These are phyloP conservation scores for Plantago coronopus DNA, from an alignment of 305 asterid genomes.

Conservation along the genomic window DNA sequence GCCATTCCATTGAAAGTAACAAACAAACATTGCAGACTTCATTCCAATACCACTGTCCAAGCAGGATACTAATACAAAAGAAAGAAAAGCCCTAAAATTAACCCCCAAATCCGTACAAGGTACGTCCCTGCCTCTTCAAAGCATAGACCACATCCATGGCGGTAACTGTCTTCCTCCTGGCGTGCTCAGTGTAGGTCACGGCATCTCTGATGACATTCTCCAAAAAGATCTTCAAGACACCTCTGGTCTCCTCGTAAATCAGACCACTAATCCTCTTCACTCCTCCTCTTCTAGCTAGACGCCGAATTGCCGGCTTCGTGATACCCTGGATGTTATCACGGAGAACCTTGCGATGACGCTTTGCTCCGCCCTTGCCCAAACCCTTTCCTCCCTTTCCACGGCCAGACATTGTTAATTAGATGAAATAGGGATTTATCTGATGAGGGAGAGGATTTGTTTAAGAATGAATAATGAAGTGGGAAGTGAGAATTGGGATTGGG, in stretches of 20 bases:
- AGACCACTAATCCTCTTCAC: constrained; percentile 44
- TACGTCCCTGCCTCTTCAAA: constrained; percentile 42
- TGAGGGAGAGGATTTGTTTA: not conserved
- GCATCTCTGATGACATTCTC: constrained; percentile 42
- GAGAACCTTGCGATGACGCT: constrained; percentile 50
- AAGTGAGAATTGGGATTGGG: not conserved
- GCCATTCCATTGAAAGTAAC: too few species aligned
- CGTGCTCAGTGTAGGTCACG: constrained; percentile 40
- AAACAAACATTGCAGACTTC: not conserved
- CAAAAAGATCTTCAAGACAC: constrained; percentile 41
- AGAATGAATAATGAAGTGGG: not conserved
- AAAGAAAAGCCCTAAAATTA: not conserved
- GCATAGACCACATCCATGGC: constrained; percentile 47
- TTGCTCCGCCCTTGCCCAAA: constrained; percentile 46
- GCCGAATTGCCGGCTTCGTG: constrained; percentile 42
- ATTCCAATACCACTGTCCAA: not conserved
- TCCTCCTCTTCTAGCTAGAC: constrained; percentile 48
- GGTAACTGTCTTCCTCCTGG: constrained; percentile 43
- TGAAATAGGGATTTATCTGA: not conserved
- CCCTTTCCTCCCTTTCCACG: constrained; percentile 51
- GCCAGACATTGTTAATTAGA: constrained; percentile 29
- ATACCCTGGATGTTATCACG: constrained; percentile 50
- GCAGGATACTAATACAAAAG: not conserved
- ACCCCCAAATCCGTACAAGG: constrained; percentile 40
- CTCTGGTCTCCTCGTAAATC: constrained; percentile 42